Conservation (phyloP, 306 rosid genomes). For the Vigna trinervia region DNA sequence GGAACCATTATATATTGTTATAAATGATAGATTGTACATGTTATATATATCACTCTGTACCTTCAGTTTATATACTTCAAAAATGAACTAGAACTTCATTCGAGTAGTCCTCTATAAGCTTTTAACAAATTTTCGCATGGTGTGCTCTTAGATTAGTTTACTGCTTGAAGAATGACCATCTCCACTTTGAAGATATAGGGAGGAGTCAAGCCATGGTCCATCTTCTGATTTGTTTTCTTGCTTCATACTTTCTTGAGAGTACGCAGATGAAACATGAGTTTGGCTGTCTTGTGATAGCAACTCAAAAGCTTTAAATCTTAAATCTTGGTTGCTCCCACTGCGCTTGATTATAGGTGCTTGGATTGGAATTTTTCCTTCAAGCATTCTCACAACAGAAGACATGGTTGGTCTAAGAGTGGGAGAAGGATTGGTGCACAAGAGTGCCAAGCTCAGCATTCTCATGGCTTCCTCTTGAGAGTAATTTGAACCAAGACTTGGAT, state of each 20-base stretch:
- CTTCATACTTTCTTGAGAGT: slow-evolving; percentile 50
- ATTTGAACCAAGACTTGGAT: slow-evolving; percentile 66
- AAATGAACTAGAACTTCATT: background rate
- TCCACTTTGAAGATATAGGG: slow-evolving; percentile 52
- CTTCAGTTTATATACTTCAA: background rate
- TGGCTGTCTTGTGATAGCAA: slow-evolving; percentile 59
- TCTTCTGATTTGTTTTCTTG: slow-evolving; percentile 48
- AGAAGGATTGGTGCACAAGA: slow-evolving; percentile 79
- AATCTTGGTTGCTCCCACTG: slow-evolving; percentile 41
- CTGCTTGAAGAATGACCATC: slow-evolving; percentile 47
- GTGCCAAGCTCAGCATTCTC: slow-evolving; percentile 70
- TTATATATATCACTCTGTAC: background rate
- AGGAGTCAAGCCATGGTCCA: slow-evolving; percentile 64
- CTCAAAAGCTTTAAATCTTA: slow-evolving; percentile 67
- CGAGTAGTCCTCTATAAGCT: background rate
- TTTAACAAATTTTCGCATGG: background rate
- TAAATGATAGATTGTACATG: background rate
- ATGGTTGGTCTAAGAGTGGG: slow-evolving; percentile 81
- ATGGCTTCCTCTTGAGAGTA: slow-evolving; percentile 62
- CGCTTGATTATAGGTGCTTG: slow-evolving; percentile 55
- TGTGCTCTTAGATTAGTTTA: slow-evolving; percentile 36
- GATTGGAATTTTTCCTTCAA: slow-evolving; percentile 69
- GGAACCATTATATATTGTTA: too few species aligned
- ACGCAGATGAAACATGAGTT: slow-evolving; percentile 49
- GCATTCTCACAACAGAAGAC: slow-evolving; percentile 85